Percentiles rank a stretch among this genome's conserved stretches.
These are phyloP conservation scores for Plectranthus barbatus DNA, from an alignment of 257 asterid genomes.

Conservation along the genomic window DNA sequence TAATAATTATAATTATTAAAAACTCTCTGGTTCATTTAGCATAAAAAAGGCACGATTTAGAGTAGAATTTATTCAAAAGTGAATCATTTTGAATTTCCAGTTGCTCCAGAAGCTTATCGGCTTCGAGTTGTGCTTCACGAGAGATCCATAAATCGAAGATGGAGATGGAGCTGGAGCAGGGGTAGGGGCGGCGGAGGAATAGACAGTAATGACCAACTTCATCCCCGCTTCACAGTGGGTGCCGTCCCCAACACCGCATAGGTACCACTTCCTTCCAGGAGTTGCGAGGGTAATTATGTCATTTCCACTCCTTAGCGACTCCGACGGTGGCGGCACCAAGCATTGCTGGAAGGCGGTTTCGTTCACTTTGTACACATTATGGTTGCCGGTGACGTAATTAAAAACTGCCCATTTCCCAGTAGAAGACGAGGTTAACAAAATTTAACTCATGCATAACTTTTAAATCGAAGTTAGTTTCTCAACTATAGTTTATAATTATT, in stretches of 20 bases:
- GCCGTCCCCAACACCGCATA: constrained; percentile 19
- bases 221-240: constrained; percentile 25
- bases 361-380: constrained; percentile 30
- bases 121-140: background rate
- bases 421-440: too few species aligned
- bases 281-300: constrained; percentile 24
- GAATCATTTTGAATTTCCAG: constrained; percentile 12
- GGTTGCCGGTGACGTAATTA: constrained; percentile 14
- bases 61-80: too few species aligned
- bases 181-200: background rate
- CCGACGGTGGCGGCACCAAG: constrained; percentile 16
- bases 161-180: constrained; percentile 4
- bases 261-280: constrained; percentile 39
- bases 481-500: too few species aligned
- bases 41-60: too few species aligned
- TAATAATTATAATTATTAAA: too few species aligned
- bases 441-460: too few species aligned
- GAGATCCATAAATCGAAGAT: background rate
- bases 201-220: constrained; percentile 36
- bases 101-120: constrained; percentile 9
- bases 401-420: constrained; percentile 14
- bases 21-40: too few species aligned
- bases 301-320: constrained; percentile 14
- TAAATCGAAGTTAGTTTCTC: too few species aligned
- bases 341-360: constrained; percentile 28